A percentile compares a stretch with the other conserved stretches of the same genome.
Evolutionary conservation across 148 eudicot species (phyloP).

Genomic region (Linanthus parryae): DNA sequence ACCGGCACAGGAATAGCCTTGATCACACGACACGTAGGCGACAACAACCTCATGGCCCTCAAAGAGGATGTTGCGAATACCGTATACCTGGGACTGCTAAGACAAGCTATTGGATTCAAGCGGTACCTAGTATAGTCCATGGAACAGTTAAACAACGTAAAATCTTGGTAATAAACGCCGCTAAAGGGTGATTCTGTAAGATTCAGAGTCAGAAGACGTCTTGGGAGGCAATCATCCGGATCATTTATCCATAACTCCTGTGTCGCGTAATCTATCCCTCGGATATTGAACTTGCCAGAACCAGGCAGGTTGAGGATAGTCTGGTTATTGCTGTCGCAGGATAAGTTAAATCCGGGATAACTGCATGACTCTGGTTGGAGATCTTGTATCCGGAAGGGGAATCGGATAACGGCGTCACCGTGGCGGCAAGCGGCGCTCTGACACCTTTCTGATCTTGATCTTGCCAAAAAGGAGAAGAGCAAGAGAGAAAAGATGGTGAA

Average conservation of each 20-base stretch:
- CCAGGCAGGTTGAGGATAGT: slow-evolving; percentile 35
- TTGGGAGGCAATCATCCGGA: slow-evolving; percentile 39
- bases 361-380: slow-evolving; percentile 32
- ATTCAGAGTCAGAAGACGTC: slow-evolving; percentile 29
- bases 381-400: slow-evolving; percentile 33
- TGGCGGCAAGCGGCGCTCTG: slow-evolving; percentile 23
- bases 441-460: slow-evolving; percentile 19
- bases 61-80: slow-evolving; percentile 31
- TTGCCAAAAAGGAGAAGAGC: background rate
- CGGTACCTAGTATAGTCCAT: background rate
- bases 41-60: background rate
- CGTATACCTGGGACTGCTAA: slow-evolving; percentile 28
- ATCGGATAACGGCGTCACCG: slow-evolving; percentile 27
- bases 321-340: slow-evolving; percentile 24
- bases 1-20: slow-evolving; percentile 28
- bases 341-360: slow-evolving; percentile 33
- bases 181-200: slow-evolving; percentile 37
- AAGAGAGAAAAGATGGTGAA: background rate
- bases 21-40: slow-evolving; percentile 14
- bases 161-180: slow-evolving; percentile 26
- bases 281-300: slow-evolving; percentile 36
- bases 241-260: slow-evolving; percentile 54
- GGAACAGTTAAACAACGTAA: slow-evolving; percentile 37
- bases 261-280: slow-evolving; percentile 36
- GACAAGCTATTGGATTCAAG: slow-evolving; percentile 29